A percentile compares a stretch with the other conserved stretches of the same genome.
Evolutionary conservation across 768 basidiomycete species (phyloP).

Genomic region (Dioszegia aurantiaca): DNA sequence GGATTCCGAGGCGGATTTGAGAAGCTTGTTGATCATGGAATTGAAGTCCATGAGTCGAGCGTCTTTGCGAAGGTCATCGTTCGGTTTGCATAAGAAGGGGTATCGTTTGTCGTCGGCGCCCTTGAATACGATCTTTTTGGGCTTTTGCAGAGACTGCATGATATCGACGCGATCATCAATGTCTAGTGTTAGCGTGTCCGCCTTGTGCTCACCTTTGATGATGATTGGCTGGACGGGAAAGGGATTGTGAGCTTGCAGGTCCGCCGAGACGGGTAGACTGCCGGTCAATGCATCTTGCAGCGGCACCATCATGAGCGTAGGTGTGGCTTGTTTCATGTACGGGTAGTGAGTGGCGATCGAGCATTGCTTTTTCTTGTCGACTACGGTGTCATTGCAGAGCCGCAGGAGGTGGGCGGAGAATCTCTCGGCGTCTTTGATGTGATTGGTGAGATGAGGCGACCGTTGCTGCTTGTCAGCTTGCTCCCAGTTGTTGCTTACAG

Average conservation of each 20-base stretch:
- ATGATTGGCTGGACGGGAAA: slow-evolving; percentile 74
- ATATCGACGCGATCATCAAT: slow-evolving; percentile 70
- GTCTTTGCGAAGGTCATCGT: slow-evolving; percentile 95
- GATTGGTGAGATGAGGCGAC: background rate
- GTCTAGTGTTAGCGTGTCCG: slow-evolving; percentile 54
- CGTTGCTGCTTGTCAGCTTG: slow-evolving; percentile 8
- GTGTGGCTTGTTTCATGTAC: slow-evolving; percentile 60
- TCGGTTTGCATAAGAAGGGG: slow-evolving; percentile 92
- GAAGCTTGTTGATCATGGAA: slow-evolving; percentile 90
- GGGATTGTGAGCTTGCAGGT: slow-evolving; percentile 66
- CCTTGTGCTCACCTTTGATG: slow-evolving; percentile 63
- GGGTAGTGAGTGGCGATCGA: slow-evolving; percentile 55
- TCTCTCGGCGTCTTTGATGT: slow-evolving; percentile 27
- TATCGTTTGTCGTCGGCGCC: slow-evolving; percentile 81
- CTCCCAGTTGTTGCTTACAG: slow-evolving; percentile 29
- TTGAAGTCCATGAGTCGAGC: slow-evolving; percentile 98
- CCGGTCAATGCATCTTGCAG: slow-evolving; percentile 89
- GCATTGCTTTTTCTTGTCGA: slow-evolving; percentile 35
- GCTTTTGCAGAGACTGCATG: slow-evolving; percentile 87
- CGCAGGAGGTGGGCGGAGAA: slow-evolving; percentile 34
- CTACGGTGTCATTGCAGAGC: slow-evolving; percentile 38
- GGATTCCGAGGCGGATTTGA: slow-evolving; percentile 91
- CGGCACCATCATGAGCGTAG: slow-evolving; percentile 74
- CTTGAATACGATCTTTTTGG: slow-evolving; percentile 79
- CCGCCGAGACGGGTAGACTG: slow-evolving; percentile 69